Evolutionary conservation across 768 basidiomycete genomes (phyloP), one percentile per base, ranked within the genome.

Genomic region (Cantharellus anzutake): DNA sequence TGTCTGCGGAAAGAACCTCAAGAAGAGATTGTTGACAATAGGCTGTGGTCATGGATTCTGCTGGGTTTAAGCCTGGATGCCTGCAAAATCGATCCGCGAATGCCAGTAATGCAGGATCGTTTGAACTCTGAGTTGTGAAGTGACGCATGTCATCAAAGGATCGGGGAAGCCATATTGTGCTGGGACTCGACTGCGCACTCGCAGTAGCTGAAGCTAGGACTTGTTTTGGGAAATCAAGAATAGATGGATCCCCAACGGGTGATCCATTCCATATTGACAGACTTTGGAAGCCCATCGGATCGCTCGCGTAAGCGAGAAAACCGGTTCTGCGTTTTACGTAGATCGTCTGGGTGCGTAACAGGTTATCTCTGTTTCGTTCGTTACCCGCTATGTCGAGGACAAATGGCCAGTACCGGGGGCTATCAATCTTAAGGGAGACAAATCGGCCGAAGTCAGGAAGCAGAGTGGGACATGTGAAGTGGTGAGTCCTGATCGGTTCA

Each of bases 321-420:
- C 91, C 92, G 0, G 91, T 86, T 37, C 89, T 78, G 16, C 93
- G 82, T 69, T 97, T 94, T 62, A 98, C 94, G 63, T 81, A 91
- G 39, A 99, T 74, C 0, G 88, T 94, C 64, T 91, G 85, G 60
- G 77, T 84, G 41, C 74, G 76, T 44, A 94, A 70, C 34, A 98
- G 76, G 3, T 77, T 75, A 52, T 79, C 77, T 56, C 80, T 79
- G 68, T 94, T 85, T 11, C 75, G 76, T 2, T 80, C 76, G 58
- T 82, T 76, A 48, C 80, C 73, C 44, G 80, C 76, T 20, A 86
- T 79, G 65, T 93, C 86, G 41, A 97, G 78, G 61, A 83, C 81
- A 71, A 93, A 86, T 0, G 92, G 85, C 88, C 90, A 96, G 69
- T 99, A 98, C 3, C 96, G 81, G 14, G 91, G 92, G 0, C 89